Conservation (phyloP, 164 flowering plant species). For the Buxus sempervirens region DNA sequence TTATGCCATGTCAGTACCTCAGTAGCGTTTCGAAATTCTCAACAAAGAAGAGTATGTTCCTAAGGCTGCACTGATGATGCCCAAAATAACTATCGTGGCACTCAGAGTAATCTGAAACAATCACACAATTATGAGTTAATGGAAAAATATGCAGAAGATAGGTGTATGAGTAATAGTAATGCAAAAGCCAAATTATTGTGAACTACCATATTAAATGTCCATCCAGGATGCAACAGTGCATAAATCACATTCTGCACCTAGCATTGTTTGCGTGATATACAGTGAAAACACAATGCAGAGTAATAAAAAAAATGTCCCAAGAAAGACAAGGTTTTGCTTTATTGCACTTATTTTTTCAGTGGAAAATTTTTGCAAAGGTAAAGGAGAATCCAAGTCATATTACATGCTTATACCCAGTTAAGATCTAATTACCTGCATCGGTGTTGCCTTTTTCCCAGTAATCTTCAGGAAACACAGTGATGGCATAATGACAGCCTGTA, state of each 20-base stretch:
- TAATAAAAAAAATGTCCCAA: too few species aligned
- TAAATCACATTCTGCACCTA: neutral
- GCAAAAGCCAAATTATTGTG: neutral
- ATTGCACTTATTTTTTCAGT: neutral
- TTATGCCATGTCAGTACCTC: too few species aligned
- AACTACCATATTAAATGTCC: too few species aligned
- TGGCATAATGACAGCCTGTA: constrained; percentile 74
- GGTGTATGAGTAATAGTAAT: neutral
- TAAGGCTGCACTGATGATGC: constrained; percentile 40
- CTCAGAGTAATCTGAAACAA: constrained; percentile 41
- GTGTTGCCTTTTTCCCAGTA: constrained; percentile 51
- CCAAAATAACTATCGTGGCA: constrained; percentile 31
- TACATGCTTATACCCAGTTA: neutral
- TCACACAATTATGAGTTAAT: neutral
- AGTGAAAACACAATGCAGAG: too few species aligned
- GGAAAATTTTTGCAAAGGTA: neutral
- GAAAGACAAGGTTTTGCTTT: neutral
- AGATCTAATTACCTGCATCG: constrained; percentile 41
- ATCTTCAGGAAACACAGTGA: constrained; percentile 67
- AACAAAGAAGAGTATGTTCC: constrained; percentile 64
- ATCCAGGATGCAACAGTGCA: too few species aligned
- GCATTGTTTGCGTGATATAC: too few species aligned
- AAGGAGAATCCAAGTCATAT: neutral
- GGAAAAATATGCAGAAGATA: neutral
- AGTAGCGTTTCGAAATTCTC: constrained; percentile 33